Base-by-base conservation (phyloP, 2,329 filamentous ascomycete species). In the Diaporthe capsici region DNA sequence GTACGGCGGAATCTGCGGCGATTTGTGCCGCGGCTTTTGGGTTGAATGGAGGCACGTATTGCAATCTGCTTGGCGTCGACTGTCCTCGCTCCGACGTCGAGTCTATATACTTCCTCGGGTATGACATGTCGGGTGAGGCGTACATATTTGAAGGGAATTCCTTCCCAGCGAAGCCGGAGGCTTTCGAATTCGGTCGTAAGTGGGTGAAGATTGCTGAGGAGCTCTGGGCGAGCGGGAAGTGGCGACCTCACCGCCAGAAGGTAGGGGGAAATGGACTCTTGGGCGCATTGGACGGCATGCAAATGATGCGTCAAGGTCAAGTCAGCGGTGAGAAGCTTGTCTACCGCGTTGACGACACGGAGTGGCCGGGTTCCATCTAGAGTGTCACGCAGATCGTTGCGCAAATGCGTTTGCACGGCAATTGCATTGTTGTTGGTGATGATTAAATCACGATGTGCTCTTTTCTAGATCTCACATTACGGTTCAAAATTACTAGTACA, bases 321-420 rank as follows among this genome's bases (percentile, higher is more conserved):
- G 63, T 74, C 37, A 63, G 61, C 7, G 74, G 74, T 4, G 25
- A 74, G 61, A 76, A 76, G n/a, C 25, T 76, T 47, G 71, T 74
- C n/a, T 74, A 74, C 39, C 74, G 39, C 3, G 74, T 76, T 8
- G 70, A 72, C n/a, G 73, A 75, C 12, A 75, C 73, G 28, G 37
- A 53, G 9, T 75, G 67, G 73, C 67, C 73, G 34, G 39, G 22
- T 39, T 7, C 8, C 2, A 0, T 13, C 12, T 68, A 39, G 9
- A 8, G 22, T 28, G 7, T 13, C 6, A 17, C 1, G 20, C 44
- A n/a, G 57, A 4, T 8, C 2, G 15, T 31, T 25, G 28, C n/a
- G n/a, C 5, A 37, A 3, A 39, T 17, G 22, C 37, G 8, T 57
- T 17, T 13, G 22, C 47, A n/a, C 22, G 22, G 9, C 9, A 10